Percentiles rank a stretch among this genome's conserved stretches.
phyloP scores from a whole-genome alignment of 345 rosid genomes.

The Gossypium herbaceum region DNA sequence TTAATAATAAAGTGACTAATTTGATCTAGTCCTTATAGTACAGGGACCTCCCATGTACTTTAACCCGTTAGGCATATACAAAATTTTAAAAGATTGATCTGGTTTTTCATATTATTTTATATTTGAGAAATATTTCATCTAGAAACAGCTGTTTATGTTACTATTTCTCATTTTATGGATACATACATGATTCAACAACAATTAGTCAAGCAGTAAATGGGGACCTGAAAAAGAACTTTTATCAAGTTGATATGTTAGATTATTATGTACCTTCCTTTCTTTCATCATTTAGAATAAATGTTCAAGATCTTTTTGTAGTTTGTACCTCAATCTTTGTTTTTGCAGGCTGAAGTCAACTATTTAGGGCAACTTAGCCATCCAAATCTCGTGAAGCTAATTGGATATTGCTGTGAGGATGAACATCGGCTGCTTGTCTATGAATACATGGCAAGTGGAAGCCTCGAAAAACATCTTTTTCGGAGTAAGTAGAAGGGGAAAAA shows the following conservation, averaged over 20 bases:
- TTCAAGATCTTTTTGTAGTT: neutral
- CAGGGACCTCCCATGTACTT: too few relatives aligned
- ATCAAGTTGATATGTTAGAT: neutral
- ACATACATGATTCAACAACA: neutral
- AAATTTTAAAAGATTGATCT: neutral
- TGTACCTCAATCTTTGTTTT: slow-evolving; percentile 13
- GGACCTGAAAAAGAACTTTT: neutral
- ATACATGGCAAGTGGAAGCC: slow-evolving; percentile 91
- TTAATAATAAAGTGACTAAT: too few relatives aligned
- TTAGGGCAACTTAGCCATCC: slow-evolving; percentile 91
- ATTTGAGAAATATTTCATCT: neutral
- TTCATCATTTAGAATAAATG: neutral
- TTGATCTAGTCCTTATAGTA: too few relatives aligned
- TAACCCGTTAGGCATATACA: too few relatives aligned
- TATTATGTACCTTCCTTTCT: neutral
- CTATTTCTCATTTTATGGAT: neutral
- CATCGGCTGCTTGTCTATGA: slow-evolving; percentile 91
- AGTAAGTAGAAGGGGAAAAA: slow-evolving; percentile 44
- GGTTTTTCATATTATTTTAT: neutral
- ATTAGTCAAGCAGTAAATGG: neutral
- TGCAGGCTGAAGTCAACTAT: slow-evolving; percentile 94
- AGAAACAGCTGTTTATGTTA: neutral
- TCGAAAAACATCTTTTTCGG: slow-evolving; percentile 93
- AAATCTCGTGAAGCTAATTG: slow-evolving; percentile 96
- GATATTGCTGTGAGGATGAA: slow-evolving; percentile 96